These are phyloP conservation scores for Parastagonospora nodorum DNA, from an alignment of 2,329 filamentous ascomycete genomes.

Conservation along the genomic window DNA sequence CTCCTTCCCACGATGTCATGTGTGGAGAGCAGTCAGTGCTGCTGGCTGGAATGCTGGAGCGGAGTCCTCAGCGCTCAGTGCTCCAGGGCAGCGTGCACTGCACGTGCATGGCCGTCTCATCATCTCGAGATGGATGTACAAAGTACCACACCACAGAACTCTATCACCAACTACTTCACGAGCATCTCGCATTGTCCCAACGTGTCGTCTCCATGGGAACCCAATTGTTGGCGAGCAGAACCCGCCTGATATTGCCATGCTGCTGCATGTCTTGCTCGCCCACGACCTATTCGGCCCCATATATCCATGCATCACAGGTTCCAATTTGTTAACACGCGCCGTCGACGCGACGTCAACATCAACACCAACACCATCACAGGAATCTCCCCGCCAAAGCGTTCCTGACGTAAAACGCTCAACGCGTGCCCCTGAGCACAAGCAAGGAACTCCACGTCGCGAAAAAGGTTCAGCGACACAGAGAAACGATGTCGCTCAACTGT, in stretches of 20 bases:
- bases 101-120: not conserved
- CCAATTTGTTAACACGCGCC: not conserved
- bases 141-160: not conserved
- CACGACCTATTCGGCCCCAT: not conserved
- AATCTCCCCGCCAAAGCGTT: slow-evolving; percentile 1
- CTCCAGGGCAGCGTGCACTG: not conserved
- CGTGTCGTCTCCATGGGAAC: not conserved
- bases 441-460: slow-evolving; percentile 4
- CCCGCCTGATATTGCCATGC: not conserved
- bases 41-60: too few relatives aligned
- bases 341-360: slow-evolving; percentile 5
- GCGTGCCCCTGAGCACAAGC: slow-evolving; percentile 1
- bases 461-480: not conserved
- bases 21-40: too few relatives aligned
- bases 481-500: slow-evolving; percentile 7
- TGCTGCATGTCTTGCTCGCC: slow-evolving; percentile 3
- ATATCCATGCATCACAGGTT: not conserved
- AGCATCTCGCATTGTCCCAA: not conserved
- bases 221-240: slow-evolving; percentile 2
- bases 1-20: too few relatives aligned
- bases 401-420: not conserved
- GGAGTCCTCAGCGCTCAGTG: too few relatives aligned
- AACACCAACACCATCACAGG: slow-evolving; percentile 1
- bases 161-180: too few relatives aligned
- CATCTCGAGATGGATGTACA: not conserved